These are phyloP conservation scores for Hibiscus mutabilis DNA, from an alignment of 345 rosid species.

Conservation along the genomic window DNA sequence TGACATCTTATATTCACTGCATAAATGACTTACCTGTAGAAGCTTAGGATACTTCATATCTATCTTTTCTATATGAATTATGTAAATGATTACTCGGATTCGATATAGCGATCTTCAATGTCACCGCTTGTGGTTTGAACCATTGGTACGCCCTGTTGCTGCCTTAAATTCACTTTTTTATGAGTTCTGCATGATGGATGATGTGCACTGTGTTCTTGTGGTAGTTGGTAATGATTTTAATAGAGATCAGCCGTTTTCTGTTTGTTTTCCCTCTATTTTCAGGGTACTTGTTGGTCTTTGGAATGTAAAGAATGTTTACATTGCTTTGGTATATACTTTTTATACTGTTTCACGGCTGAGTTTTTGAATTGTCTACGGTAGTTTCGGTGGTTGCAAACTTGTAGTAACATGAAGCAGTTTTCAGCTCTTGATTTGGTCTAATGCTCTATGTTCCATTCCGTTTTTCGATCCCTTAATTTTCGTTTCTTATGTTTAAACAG, in stretches of 20 bases:
- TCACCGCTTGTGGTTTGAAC: neutral
- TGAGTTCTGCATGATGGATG: neutral
- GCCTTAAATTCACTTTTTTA: neutral
- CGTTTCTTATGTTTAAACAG: slow-evolving; percentile 18
- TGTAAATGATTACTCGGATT: neutral
- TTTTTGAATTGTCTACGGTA: neutral
- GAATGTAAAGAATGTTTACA: neutral
- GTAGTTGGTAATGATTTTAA: neutral
- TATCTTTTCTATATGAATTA: neutral
- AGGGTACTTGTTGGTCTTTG: neutral
- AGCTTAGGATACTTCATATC: neutral
- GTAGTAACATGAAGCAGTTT: neutral
- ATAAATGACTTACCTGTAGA: neutral
- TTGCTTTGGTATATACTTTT: neutral
- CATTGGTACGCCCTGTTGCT: neutral
- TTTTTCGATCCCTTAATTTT: neutral
- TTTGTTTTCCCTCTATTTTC: neutral
- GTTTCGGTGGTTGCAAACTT: neutral
- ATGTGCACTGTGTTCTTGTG: neutral
- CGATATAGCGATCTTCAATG: neutral
- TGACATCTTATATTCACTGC: neutral
- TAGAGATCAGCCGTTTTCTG: neutral
- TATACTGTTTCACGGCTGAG: neutral
- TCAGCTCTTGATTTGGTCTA: neutral
- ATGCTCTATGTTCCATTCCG: neutral